Evolutionary conservation across 2,329 filamentous ascomycete genomes (phyloP).

Genomic region (Phaeosphaeria sp.): DNA sequence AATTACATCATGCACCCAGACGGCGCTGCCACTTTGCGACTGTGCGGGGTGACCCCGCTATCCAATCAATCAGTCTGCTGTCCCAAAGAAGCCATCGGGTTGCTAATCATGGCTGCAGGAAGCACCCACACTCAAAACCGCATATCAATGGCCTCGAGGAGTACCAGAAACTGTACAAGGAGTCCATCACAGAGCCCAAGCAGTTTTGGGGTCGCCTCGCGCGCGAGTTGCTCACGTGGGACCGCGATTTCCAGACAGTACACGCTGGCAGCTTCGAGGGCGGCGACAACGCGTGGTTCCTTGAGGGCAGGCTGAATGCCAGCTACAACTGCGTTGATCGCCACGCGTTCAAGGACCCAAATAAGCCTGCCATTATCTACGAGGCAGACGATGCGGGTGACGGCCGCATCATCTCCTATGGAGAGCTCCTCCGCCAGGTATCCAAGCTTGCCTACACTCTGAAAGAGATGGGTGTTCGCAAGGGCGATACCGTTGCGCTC

Average conservation of each 20-base stretch:
- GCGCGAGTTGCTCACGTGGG: conserved; percentile 89
- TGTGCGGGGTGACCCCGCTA: conserved; percentile 46
- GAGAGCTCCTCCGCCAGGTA: conserved; percentile 91
- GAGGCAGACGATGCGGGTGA: conserved; percentile 91
- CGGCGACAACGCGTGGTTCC: conserved; percentile 93
- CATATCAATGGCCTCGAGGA: conserved; percentile 67
- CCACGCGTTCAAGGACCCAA: conserved; percentile 91
- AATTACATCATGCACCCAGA: conserved; percentile 25
- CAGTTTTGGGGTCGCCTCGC: conserved; percentile 90
- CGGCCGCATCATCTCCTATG: conserved; percentile 89
- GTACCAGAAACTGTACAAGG: conserved; percentile 70
- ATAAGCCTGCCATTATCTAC: conserved; percentile 97
- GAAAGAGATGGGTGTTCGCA: conserved; percentile 94
- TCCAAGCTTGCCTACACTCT: conserved; percentile 86
- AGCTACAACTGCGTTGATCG: conserved; percentile 98
- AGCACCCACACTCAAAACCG: conserved; percentile 65
- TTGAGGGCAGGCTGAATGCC: conserved; percentile 92
- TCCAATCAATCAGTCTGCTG: conserved; percentile 2
- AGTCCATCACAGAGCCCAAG: conserved; percentile 89
- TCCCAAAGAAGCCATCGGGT: conserved; percentile 6
- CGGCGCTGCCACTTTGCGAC: conserved; percentile 13
- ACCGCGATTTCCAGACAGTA: conserved; percentile 90
- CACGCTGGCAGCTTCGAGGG: conserved; percentile 75
- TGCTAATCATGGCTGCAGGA: conserved; percentile 49
- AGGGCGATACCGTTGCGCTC: conserved; percentile 95